A percentile compares a stretch with the other conserved stretches of the same genome.
These are phyloP conservation scores for Aspergillus bertholletiae DNA, from an alignment of 495 filamentous ascomycete genomes.

Conservation along the genomic window DNA sequence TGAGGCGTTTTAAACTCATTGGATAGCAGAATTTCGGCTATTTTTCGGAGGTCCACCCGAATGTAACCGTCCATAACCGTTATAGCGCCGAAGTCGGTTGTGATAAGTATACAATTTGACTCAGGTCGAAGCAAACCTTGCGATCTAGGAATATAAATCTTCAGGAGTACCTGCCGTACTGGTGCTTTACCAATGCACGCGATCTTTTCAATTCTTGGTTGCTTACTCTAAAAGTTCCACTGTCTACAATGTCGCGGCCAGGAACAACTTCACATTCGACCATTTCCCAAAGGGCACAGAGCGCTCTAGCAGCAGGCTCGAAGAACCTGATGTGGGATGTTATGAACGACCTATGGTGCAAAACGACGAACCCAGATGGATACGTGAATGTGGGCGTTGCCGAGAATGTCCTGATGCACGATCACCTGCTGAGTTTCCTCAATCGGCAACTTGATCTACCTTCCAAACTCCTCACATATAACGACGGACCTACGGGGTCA, in stretches of 20 bases:
- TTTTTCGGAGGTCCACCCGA: background rate
- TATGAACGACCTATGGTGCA: conserved; percentile 21
- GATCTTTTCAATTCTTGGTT: background rate
- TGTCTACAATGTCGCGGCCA: background rate
- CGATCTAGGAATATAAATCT: too few species aligned
- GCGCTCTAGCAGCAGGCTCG: conserved; percentile 6
- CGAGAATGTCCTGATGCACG: conserved; percentile 40
- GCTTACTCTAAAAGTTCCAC: background rate
- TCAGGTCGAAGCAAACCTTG: too few species aligned
- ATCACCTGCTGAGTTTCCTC: conserved; percentile 26
- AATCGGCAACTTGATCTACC: conserved; percentile 30
- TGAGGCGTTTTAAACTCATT: background rate
- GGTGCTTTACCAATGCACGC: too few species aligned
- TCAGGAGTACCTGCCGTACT: too few species aligned
- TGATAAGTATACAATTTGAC: too few species aligned
- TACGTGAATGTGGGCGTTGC: conserved; percentile 39
- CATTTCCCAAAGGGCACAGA: conserved; percentile 21
- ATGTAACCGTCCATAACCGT: background rate
- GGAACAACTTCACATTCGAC: background rate
- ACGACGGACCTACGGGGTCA: conserved; percentile 32
- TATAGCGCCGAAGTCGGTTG: background rate
- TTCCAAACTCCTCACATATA: conserved; percentile 40
- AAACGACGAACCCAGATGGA: conserved; percentile 26
- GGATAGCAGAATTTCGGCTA: background rate
- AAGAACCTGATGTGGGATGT: conserved; percentile 25